Base-by-base conservation (phyloP, 805 yeast genomes). In the Nakazawaea peltata region DNA sequence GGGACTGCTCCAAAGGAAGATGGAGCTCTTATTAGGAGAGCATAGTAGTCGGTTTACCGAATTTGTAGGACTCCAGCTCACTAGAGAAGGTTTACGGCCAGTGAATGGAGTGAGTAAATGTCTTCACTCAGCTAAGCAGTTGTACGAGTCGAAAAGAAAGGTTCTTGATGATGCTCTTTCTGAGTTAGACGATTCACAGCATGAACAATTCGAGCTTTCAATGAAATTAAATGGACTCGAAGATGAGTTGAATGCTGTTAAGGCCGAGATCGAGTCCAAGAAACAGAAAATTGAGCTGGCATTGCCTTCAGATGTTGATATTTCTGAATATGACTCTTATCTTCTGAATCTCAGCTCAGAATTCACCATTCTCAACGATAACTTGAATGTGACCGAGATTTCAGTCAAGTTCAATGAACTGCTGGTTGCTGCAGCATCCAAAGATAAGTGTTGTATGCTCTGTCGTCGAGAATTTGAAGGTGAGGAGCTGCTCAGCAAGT, bases 381-480 rank as follows among this genome's bases (percentile, higher is more conserved):
- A 81, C 37, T 51, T 74, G 22, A 84, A 84, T 49, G 75, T 83
- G 44, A 71, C 70, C 21, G 76, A 74, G 29, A 82, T 86, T 2
- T 78, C 88, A 1, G 61, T 74, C 18, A 73, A 73, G 28, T 87
- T 80, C 56, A 86, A 83, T 48, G 56, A 65, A 16, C 73, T 72
- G 29, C 96, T 96, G 0, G 56, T 82, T 9, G 69, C 73, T 21
- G 54, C 70, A 27, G 92, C 94, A 0, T 57, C 72, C 19, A 48
- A 51, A 4, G 65, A 69, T 7, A 67, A 76, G 9, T 63, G 71
- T 32, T 90, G 97, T 54, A 59, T 78, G 28, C 59, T 88, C 29
- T 90, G 97, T 54, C 71, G 72, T 14, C 65, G 94, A 33, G 63
- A 68, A 10, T 82, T 87, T 55, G 70, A 69, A 12, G n/a, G n/a